phyloP scores from a whole-genome alignment of 2,329 filamentous ascomycete genomes.

The Paracorniculantispora psalliotae region DNA sequence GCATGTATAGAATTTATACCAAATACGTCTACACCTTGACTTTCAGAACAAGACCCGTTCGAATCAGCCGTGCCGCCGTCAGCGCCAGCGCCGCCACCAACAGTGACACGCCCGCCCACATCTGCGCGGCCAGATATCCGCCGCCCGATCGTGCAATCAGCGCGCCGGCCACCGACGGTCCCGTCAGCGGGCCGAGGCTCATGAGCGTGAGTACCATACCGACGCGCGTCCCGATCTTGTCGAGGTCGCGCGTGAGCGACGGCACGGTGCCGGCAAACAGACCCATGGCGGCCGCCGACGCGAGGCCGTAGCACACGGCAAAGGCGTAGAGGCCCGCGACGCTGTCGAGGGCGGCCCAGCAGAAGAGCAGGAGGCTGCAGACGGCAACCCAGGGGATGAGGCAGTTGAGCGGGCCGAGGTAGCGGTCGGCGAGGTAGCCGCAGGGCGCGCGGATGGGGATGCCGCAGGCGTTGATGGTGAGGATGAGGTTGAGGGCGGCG shows the following conservation, averaged over 20 bases:
- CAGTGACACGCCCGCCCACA: not conserved
- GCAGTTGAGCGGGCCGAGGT: constrained; percentile 50
- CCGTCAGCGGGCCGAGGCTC: constrained; percentile 49
- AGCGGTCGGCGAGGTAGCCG: constrained; percentile 49
- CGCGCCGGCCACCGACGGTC: constrained; percentile 35
- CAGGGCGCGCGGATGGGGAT: constrained; percentile 51
- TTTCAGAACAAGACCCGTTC: not conserved
- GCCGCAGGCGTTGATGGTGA: constrained; percentile 56
- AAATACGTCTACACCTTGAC: not conserved
- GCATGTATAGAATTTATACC: not conserved
- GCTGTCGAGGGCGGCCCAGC: constrained; percentile 48
- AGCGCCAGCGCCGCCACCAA: not conserved
- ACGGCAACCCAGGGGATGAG: constrained; percentile 47
- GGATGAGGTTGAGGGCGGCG: constrained; percentile 54
- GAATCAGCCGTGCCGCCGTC: not conserved
- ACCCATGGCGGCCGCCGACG: constrained; percentile 58
- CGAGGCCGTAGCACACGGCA: constrained; percentile 58
- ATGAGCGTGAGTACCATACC: constrained; percentile 57
- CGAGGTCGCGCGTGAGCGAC: constrained; percentile 46
- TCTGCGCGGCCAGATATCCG: not conserved
- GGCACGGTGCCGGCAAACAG: constrained; percentile 54
- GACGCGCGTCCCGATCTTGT: constrained; percentile 51
- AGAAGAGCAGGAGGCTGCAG: constrained; percentile 39
- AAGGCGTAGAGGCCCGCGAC: constrained; percentile 50
- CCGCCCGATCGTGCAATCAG: not conserved